Base-by-base conservation (phyloP, 345 rosid species). In the Syzygium grande region DNA sequence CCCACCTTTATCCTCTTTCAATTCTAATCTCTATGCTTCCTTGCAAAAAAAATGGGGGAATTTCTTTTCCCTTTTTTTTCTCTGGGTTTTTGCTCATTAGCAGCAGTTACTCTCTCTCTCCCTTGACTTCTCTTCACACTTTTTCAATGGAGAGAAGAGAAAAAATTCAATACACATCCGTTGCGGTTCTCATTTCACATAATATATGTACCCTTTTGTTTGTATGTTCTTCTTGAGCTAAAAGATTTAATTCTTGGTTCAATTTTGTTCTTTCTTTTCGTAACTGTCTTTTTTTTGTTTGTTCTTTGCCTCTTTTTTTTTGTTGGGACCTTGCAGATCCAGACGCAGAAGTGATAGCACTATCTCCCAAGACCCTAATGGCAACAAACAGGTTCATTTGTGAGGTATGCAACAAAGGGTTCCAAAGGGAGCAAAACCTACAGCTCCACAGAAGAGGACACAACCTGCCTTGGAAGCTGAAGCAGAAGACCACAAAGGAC, bases 371-470 rank as follows among this genome's bases (percentile, higher is more conserved):
- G 95, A 93, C 97, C 84, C 92, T 96, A 86, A 94, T 95, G 96
- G 97, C 98, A 89, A 96, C 97, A 88, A 96, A 96, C 93, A 93
- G 98, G 91, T 95, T 96, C 95, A 88, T 95, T 84, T 96, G 98
- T 79, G 98, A 94, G 92, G 98, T 96, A 61, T 96, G 97, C 92
- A 94, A 92, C 92, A 96, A 96, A 92, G 98, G 98, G 87, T 96
- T 96, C 87, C 98, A 95, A 90, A 94, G 98, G 88, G 97, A 95
- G 90, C 98, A 96, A 79, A 96, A 96, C 88, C 92, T 96, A 83
- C 97, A 96, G 88, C 98, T 96, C 84, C 97, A 96, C 91, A 93
- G 98, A 90, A 92, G 98, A 92, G 98, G 98, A 91, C 98, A 96
- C 90, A 96, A 96, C 87, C 94, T 96, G 34, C 98, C 98, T 63